These are phyloP conservation scores for Metschnikowia continentalis DNA, from an alignment of 805 yeast species.

Conservation along the genomic window DNA sequence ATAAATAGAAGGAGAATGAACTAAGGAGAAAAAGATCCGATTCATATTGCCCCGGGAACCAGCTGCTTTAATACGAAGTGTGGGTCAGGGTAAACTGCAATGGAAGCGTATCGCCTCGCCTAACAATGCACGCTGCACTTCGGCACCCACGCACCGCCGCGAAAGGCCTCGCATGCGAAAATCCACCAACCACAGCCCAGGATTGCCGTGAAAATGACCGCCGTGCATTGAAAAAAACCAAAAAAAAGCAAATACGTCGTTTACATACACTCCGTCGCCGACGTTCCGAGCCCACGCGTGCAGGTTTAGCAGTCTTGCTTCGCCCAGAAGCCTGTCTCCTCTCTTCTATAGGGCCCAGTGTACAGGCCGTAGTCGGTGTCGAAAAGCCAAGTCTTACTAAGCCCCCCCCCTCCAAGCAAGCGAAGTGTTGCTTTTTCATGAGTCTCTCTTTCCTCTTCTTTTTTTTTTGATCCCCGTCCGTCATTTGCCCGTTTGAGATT, in stretches of 20 bases:
- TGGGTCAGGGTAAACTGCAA: not conserved
- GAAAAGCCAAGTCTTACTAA: too few species aligned
- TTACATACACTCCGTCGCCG: not conserved
- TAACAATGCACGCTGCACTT: slow-evolving; percentile 1
- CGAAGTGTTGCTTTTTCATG: too few species aligned
- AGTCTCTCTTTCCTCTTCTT: too few species aligned
- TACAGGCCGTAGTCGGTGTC: not conserved
- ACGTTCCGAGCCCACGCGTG: not conserved
- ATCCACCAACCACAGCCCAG: not conserved
- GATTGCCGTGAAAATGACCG: not conserved
- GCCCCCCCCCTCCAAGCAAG: too few species aligned
- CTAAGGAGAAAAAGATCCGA: not conserved
- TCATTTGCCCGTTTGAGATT: too few species aligned
- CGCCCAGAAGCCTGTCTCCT: not conserved
- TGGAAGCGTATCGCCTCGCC: slow-evolving; percentile 5
- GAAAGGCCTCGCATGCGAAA: not conserved
- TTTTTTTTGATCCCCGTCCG: too few species aligned
- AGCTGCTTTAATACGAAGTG: not conserved
- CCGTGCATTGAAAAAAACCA: not conserved
- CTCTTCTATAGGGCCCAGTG: not conserved
- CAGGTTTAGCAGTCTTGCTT: not conserved
- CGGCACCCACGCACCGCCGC: not conserved
- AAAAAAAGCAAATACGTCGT: not conserved
- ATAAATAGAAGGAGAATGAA: not conserved
- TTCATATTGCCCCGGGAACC: not conserved